Evolutionary conservation across 192 early-diverging fungal species (phyloP).

Genomic region (Backusella australiensis): DNA sequence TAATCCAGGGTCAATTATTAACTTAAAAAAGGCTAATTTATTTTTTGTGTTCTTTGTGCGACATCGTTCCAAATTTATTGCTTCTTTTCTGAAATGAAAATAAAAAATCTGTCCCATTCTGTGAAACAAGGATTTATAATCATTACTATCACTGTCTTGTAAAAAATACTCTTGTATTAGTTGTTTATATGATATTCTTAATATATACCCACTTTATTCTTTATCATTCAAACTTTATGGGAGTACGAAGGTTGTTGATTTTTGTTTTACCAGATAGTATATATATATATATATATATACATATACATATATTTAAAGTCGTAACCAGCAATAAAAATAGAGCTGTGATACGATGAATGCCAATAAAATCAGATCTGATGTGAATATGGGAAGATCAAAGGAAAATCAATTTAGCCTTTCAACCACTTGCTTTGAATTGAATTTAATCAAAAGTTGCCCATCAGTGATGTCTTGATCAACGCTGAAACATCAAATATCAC

Average conservation of each 20-base stretch:
- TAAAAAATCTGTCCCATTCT: not conserved
- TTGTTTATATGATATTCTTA: not conserved
- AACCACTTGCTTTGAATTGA: not conserved
- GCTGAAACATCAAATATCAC: too few relatives aligned
- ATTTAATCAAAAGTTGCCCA: too few relatives aligned
- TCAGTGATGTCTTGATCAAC: too few relatives aligned
- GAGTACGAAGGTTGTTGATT: not conserved
- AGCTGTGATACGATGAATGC: not conserved
- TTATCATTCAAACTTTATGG: not conserved
- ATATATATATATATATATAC: too few relatives aligned
- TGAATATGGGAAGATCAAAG: not conserved
- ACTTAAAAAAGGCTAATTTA: conserved; percentile 4
- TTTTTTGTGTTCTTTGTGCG: not conserved
- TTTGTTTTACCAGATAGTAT: not conserved
- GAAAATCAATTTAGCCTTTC: not conserved
- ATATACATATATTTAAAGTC: not conserved
- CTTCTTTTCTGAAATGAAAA: not conserved
- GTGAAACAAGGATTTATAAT: not conserved
- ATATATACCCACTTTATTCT: not conserved
- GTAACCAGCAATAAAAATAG: not conserved
- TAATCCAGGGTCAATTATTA: not conserved
- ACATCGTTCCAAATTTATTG: conserved; percentile 6
- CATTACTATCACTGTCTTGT: not conserved
- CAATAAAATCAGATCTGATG: not conserved
- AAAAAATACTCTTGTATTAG: not conserved